phyloP scores from a whole-genome alignment of 495 filamentous ascomycete genomes.

The Penicillium longicatenatum region DNA sequence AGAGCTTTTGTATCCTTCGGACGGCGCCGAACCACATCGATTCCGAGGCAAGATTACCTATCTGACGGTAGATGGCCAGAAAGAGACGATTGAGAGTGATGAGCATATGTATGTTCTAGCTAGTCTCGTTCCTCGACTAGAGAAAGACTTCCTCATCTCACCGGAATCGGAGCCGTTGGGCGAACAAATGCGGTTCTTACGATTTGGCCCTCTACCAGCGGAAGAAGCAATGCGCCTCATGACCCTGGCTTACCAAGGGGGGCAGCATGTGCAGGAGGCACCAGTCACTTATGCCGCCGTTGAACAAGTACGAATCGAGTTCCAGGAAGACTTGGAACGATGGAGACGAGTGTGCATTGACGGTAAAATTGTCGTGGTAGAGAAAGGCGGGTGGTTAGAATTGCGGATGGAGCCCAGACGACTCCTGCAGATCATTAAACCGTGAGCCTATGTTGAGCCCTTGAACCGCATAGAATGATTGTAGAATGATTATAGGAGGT shows the following conservation, averaged over 20 bases:
- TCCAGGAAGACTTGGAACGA: constrained; percentile 60
- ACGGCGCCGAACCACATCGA: constrained; percentile 61
- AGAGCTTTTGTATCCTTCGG: constrained; percentile 64
- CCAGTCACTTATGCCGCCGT: constrained; percentile 67
- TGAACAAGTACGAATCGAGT: constrained; percentile 62
- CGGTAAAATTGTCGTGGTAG: constrained; percentile 77
- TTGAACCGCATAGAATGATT: no score
- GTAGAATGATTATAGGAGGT: no score
- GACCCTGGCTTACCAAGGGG: constrained; percentile 71
- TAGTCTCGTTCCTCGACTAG: constrained; percentile 76
- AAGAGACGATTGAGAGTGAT: constrained; percentile 16
- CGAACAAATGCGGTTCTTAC: constrained; percentile 68
- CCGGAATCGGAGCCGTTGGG: constrained; percentile 67
- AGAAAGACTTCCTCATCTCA: constrained; percentile 76
- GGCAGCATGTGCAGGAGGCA: constrained; percentile 65
- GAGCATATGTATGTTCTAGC: constrained; percentile 71
- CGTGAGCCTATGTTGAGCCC: constrained; percentile 4
- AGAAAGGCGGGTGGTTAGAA: constrained; percentile 70
- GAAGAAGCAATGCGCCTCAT: constrained; percentile 73
- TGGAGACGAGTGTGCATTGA: constrained; percentile 90
- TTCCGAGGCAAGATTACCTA: constrained; percentile 64
- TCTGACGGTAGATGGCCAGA: constrained; percentile 21
- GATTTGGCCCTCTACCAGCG: constrained; percentile 65
- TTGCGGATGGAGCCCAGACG: constrained; percentile 46
- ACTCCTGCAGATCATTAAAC: constrained; percentile 29